phyloP scores from a whole-genome alignment of 2,329 filamentous ascomycete genomes.

The Ophiocordyceps camponoti-floridani region DNA sequence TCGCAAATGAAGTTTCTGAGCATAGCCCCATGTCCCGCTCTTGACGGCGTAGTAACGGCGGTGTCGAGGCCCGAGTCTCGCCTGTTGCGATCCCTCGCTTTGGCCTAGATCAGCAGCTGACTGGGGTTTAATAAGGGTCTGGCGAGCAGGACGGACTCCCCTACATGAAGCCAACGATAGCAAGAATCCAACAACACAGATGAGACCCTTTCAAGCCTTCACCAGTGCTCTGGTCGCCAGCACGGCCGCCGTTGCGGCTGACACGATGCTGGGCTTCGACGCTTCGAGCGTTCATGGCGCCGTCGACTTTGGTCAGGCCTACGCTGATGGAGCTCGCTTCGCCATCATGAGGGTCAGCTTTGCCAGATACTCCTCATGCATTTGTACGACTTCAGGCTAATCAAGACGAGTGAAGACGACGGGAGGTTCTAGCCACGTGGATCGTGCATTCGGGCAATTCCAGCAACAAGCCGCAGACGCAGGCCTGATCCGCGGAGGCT shows the following conservation, averaged over 20 bases:
- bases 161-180: background rate
- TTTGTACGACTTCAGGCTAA: background rate
- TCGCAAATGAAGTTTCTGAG: no score
- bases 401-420: background rate
- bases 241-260: background rate
- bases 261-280: background rate
- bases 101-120: background rate
- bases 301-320: background rate
- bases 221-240: background rate
- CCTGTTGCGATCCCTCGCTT: background rate
- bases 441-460: background rate
- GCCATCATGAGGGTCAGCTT: background rate
- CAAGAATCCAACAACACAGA: background rate
- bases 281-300: background rate
- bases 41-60: background rate
- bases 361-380: background rate
- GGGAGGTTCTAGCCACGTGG: background rate
- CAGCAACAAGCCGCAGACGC: background rate
- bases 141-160: no score
- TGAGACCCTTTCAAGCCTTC: background rate
- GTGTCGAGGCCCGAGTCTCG: background rate
- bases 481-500: background rate
- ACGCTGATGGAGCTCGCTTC: background rate
- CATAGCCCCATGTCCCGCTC: background rate
- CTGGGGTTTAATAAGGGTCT: background rate